Evolutionary conservation across 768 basidiomycete species (phyloP), one percentile per base, ranked within the genome.

Genomic region (Ramaria rubella): DNA sequence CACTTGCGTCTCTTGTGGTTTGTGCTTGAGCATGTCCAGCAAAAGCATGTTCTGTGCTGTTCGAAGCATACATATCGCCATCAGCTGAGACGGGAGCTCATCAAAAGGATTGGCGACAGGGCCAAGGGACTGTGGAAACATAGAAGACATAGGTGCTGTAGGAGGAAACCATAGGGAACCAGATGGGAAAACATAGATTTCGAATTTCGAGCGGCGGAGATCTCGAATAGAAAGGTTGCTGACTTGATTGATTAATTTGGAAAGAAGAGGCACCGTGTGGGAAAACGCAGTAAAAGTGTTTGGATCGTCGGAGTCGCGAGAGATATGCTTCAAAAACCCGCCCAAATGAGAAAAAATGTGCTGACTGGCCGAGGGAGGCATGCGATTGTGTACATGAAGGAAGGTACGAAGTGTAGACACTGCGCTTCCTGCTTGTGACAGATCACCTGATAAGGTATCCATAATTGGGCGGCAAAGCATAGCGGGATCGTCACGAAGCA

Each of bases 401-500:
- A 87, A 76, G 4, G 77, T 74, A 15, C 80, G 74, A 27, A 90
- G 69, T 2, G 76, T 75, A 0, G 76, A 70, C 38, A 83, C 71
- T 0, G 83, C 84, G 5, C 67, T 62, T 1, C 69, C 60, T 9
- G 82, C 65, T 45, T 79, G 76, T 43, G 73, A 72, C 31, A 77
- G 71, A 21, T 81, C 76, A 9, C 77, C 80, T 3, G 76, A 73
- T 17, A 90, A 70, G 17, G 77, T 68, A 60, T 87, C 85, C 45
- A 88, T 72, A 14, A 82, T 68, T 19, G 85, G 80, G 9, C 86
- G 78, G 12, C 79, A 73, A 27, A 90, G 70, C n/a, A 88, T 71
- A 15, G 75, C 74, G 4, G 87, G 83, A 61, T 91, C 88, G 62
- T 88, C 85, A 21, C 87, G 78, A 81, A 90, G 83, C 46, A 85